phyloP scores from a whole-genome alignment of 2,329 filamentous ascomycete species.

The Penicillium occitanis region DNA sequence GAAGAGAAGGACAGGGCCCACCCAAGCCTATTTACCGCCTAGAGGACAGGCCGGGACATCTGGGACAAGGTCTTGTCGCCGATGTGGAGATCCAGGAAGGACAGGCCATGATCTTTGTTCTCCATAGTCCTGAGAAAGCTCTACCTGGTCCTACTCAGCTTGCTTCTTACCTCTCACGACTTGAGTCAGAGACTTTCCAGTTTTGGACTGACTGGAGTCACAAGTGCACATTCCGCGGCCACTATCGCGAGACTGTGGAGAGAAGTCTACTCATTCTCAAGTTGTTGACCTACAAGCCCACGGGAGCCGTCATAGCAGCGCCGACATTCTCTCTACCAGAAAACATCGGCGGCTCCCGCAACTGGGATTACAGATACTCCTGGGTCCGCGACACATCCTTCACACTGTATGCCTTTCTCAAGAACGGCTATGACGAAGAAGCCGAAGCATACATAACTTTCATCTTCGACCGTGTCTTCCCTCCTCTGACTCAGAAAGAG shows the following conservation, averaged over 20 bases:
- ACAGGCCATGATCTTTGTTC: conserved; percentile 67
- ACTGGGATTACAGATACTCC: conserved; percentile 58
- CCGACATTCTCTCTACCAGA: conserved; percentile 77
- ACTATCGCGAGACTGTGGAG: conserved; percentile 70
- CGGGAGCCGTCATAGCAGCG: conserved; percentile 72
- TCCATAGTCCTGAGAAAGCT: conserved; percentile 61
- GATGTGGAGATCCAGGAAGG: conserved; percentile 62
- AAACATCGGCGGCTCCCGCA: conserved; percentile 64
- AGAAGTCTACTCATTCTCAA: conserved; percentile 73
- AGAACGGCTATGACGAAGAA: conserved; percentile 72
- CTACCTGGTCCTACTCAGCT: conserved; percentile 61
- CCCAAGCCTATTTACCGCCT: conserved; percentile 59
- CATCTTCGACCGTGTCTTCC: conserved; percentile 66
- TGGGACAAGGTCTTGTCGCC: conserved; percentile 64
- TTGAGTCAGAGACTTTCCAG: conserved; percentile 68
- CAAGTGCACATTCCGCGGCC: conserved; percentile 68
- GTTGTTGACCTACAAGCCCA: conserved; percentile 74
- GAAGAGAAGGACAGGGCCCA: conserved; percentile 46
- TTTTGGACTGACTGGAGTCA: conserved; percentile 75
- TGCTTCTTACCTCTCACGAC: conserved; percentile 56
- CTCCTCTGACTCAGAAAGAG: conserved; percentile 54
- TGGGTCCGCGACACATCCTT: conserved; percentile 79
- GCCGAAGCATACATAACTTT: conserved; percentile 77
- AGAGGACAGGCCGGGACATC: conserved; percentile 52
- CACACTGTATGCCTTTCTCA: conserved; percentile 72